These are phyloP conservation scores for Morella rubra DNA, from an alignment of 306 rosid genomes.

Conservation along the genomic window DNA sequence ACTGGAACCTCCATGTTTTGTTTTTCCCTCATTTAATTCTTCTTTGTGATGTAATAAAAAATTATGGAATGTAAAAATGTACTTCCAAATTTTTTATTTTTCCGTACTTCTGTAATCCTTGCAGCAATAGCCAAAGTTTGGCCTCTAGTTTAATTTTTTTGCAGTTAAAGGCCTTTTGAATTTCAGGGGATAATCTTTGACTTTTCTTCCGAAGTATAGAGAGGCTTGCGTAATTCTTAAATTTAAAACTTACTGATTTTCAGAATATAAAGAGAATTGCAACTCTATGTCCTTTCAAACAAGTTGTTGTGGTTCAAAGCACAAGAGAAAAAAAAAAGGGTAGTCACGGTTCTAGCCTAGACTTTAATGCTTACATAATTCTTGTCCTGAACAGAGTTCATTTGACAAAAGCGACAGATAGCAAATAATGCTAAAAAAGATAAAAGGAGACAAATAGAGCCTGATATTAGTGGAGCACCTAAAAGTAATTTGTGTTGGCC, in stretches of 20 bases:
- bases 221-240: neutral
- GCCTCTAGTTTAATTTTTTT: neutral
- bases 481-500: neutral
- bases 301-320: too few relatives aligned
- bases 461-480: neutral
- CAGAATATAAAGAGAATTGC: neutral
- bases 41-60: neutral
- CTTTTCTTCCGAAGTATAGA: neutral
- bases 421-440: too few relatives aligned
- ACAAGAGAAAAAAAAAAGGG: too few relatives aligned
- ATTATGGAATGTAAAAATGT: neutral
- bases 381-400: neutral
- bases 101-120: neutral
- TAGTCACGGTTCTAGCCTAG: neutral
- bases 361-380: neutral
- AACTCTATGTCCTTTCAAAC: neutral
- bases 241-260: neutral
- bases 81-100: neutral
- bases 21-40: neutral
- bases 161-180: neutral
- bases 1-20: slow-evolving; percentile 13
- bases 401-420: neutral
- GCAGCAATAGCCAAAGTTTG: neutral
- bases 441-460: neutral
- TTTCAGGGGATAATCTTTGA: neutral